Base-by-base conservation (phyloP, 2,329 filamentous ascomycete species). In the Thielaviopsis ethacetica region DNA sequence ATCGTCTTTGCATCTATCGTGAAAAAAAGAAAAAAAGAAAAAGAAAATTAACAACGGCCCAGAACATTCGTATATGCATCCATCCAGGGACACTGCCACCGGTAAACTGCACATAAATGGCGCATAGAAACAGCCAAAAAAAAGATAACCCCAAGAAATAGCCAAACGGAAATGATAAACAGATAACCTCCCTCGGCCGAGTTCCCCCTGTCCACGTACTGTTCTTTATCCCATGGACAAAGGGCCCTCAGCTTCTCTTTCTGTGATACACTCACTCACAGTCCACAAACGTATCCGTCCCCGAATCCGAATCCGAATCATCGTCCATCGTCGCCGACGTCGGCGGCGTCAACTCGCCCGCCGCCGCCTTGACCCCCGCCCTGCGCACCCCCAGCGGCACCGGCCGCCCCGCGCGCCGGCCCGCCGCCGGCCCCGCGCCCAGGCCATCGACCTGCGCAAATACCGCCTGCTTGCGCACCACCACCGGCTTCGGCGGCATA, bases 401-500 rank as follows among this genome's bases (percentile, higher is more conserved):
- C 22, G 34, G 26, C 53, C 21, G n/a, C 34, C 17, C 47, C 58
- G 15, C 15, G 10, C 22, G 21, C 44, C 17, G 10, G 10, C 50
- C 56, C 19, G 19, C 56, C 21, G 19, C 2, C 10, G 7, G 7
- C 30, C 5, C 30, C 2, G 30, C 30, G 30, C 30, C 30, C 6
- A 6, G 30, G 30, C 30, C 30, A 34, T 34, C 30, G 30, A 2
- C 27, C 1, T 52, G 13, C 17, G 13, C 21, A 38, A 54, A 59
- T 1, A 54, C 17, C 6, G 57, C 51, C 15, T 30, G 41, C 53
- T 55, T 54, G 21, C 57, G 57, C 19, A 59, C 70, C 13, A 82
- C 71, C 59, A 71, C 68, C 24, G 78, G 78, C 2, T 77, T 73
- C n/a, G 67, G 68, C 1, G 91, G 90, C 51, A 96, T 78, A 66